A percentile compares a stretch with the other conserved stretches of the same genome.
Conservation (phyloP, 2,329 filamentous ascomycete genomes). For the Apiospora marii region DNA sequence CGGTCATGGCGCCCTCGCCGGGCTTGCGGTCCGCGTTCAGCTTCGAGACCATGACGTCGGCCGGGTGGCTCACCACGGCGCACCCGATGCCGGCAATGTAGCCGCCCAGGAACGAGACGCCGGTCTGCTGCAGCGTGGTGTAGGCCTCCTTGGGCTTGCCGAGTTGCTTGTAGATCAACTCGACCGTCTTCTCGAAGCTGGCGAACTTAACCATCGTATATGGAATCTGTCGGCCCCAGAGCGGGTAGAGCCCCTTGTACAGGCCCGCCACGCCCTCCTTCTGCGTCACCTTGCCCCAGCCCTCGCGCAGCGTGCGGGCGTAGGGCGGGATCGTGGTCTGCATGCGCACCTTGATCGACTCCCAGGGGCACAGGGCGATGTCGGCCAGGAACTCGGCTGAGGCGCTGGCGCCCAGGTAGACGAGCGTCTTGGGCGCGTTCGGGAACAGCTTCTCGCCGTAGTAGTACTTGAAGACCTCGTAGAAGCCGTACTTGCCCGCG, state of each 20-base stretch:
- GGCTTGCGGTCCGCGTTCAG: constrained; percentile 77
- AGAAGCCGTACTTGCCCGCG: constrained; percentile 87
- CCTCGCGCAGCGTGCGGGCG: constrained; percentile 73
- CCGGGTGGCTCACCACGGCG: constrained; percentile 78
- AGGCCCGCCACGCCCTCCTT: constrained; percentile 76
- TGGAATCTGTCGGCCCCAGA: constrained; percentile 89
- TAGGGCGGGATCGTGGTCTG: constrained; percentile 83
- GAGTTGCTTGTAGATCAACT: constrained; percentile 47
- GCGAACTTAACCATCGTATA: constrained; percentile 67
- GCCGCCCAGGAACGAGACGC: constrained; percentile 71
- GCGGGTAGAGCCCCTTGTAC: constrained; percentile 86
- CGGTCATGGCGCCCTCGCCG: constrained; percentile 77
- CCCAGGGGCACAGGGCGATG: constrained; percentile 80
- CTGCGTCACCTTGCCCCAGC: constrained; percentile 69
- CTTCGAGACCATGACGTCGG: constrained; percentile 90
- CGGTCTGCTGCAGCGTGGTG: constrained; percentile 29
- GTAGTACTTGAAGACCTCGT: constrained; percentile 88
- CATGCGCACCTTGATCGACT: constrained; percentile 86
- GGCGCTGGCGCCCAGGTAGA: constrained; percentile 77
- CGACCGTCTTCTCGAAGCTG: constrained; percentile 29
- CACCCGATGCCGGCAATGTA: constrained; percentile 87
- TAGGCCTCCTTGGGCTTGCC: constrained; percentile 74
- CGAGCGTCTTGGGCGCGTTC: constrained; percentile 74
- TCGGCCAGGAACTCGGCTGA: constrained; percentile 79
- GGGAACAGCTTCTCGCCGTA: constrained; percentile 79